Evolutionary conservation across 345 rosid species (phyloP).

Genomic region (Adansonia digitata): DNA sequence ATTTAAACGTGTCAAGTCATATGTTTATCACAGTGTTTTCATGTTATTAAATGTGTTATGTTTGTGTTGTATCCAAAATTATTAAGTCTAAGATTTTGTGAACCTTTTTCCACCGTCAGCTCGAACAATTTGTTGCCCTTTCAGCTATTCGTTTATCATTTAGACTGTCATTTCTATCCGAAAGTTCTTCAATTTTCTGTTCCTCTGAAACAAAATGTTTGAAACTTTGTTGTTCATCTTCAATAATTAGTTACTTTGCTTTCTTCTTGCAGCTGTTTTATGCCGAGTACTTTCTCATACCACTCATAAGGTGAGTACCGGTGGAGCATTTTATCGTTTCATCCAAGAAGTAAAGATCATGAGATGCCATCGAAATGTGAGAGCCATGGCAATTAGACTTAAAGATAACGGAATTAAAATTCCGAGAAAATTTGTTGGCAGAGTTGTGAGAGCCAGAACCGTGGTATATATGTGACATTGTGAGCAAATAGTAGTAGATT

Average conservation of each 20-base stretch:
- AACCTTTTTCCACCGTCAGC: background rate
- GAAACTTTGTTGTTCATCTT: background rate
- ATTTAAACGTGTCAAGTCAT: too few relatives aligned
- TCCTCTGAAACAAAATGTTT: background rate
- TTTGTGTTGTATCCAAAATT: too few relatives aligned
- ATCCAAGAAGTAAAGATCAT: background rate
- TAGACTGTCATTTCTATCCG: too few relatives aligned
- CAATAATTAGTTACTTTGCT: background rate
- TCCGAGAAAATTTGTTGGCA: background rate
- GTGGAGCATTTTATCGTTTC: background rate
- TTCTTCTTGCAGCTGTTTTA: slow-evolving; percentile 70
- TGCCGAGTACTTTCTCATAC: slow-evolving; percentile 85
- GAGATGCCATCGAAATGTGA: background rate
- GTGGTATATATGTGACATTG: background rate
- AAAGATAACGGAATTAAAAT: background rate
- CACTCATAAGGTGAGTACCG: slow-evolving; percentile 65
- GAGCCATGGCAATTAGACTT: too few relatives aligned
- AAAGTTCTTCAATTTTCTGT: background rate
- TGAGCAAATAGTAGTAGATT: background rate
- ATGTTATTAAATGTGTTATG: too few relatives aligned
- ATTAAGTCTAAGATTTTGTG: background rate
- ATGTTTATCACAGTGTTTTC: too few relatives aligned
- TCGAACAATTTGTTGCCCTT: background rate
- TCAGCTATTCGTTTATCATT: background rate
- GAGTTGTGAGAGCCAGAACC: background rate